phyloP scores from a whole-genome alignment of 331 rosid species.

The Telfairia occidentalis region DNA sequence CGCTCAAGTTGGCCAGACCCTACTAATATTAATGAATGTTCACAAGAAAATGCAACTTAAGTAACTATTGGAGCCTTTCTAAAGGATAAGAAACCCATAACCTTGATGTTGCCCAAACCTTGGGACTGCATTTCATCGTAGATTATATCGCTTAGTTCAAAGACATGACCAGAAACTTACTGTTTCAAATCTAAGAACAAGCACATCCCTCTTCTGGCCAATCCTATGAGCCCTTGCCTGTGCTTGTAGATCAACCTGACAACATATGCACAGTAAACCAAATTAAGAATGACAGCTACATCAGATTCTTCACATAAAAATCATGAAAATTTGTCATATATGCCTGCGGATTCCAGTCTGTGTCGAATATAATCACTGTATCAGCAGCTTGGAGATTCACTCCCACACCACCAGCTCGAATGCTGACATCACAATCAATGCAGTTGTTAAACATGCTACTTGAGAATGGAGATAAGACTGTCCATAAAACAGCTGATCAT shows the following conservation, averaged over 20 bases:
- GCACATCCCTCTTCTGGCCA: conserved; percentile 98
- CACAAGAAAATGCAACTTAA: too few relatives aligned
- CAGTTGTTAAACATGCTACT: neutral
- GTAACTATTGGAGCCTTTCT: too few relatives aligned
- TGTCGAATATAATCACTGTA: conserved; percentile 92
- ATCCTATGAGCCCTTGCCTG: conserved; percentile 99
- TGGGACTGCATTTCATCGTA: neutral
- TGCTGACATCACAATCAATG: conserved; percentile 28
- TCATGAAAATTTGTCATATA: neutral
- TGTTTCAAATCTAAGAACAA: conserved; percentile 97
- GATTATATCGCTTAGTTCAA: neutral
- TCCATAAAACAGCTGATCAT: neutral
- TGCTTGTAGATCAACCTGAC: conserved; percentile 97
- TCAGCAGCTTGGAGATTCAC: conserved; percentile 99
- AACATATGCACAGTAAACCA: conserved; percentile 15
- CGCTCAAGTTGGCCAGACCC: too few relatives aligned
- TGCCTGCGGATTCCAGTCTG: conserved; percentile 99
- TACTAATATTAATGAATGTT: too few relatives aligned
- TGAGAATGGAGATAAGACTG: neutral
- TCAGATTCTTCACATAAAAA: neutral
- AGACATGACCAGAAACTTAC: conserved; percentile 30
- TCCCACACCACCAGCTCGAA: conserved; percentile 99
- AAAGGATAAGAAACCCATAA: neutral
- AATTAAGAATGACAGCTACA: neutral
- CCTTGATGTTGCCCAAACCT: neutral